Evolutionary conservation across 2,329 filamentous ascomycete genomes (phyloP), one percentile per base, ranked within the genome.

Genomic region (Colletotrichum phormii): DNA sequence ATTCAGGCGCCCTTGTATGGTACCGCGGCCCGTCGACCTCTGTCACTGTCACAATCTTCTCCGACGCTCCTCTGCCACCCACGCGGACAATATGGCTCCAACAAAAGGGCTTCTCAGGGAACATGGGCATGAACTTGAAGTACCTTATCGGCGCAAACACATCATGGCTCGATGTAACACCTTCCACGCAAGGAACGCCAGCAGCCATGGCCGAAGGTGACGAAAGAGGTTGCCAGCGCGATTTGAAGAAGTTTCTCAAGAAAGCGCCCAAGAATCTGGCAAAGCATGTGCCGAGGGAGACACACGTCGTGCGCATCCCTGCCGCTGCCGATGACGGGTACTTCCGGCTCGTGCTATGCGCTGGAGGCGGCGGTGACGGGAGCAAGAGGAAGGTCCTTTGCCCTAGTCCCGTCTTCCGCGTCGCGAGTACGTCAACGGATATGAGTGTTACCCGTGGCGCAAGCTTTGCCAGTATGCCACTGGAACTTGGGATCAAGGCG

Each of bases 141-240:
- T 88, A 91, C 0, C 79, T 93, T 1, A 81, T 93, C 46, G 88
- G 91, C 8, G 85, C 87, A 0, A 89, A 86, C 13, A 84, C 86
- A 8, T 85, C 83, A 76, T 94, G 92, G 92, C 83, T 94, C 13
- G 87, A 94, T 71, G 91, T 94, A 2, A 94, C 92, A 0, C 92
- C 92, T 0, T 83, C 83, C 0, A 80, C 85, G 2, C 83, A 84
- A 26, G 85, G 88, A 0, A 77, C 79, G 0, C 77, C 84, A 0
- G 82, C 87, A 0, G 86, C 91, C 59, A 77, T 94, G 1, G 82
- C 87, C 0, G 82, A 85, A 1, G 82, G 81, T 0, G 90, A 93
- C 46, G 92, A 94, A 78, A 86, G 92, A 2, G 89, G 87, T 1
- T 92, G 92, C 83, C 91, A 93, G 79, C 85, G 92, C 46, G 92